Evolutionary conservation across 345 rosid species (phyloP), one percentile per base, ranked within the genome.

Genomic region (Iberis pinnata): DNA sequence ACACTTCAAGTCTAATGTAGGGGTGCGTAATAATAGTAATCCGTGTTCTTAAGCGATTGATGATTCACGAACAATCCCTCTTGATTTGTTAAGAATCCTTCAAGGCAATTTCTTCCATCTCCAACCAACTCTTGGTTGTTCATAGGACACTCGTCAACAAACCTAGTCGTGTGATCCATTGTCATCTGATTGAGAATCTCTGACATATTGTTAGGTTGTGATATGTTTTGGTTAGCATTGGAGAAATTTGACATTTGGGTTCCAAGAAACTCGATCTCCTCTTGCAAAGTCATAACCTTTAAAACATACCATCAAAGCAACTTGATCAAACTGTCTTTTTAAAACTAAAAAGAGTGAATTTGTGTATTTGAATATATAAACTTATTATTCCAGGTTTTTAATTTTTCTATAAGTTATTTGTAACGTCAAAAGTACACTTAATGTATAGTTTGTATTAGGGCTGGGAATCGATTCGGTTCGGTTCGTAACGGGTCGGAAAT

Each of bases 231-330:
- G 14, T 14, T 15, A 36, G 70, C 7, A 59, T 43, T 14, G 1
- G 64, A 43, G 11, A 50, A 58, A 7, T 51, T 58, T 12, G 35
- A 31, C 53, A 65, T 51, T 8, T 51, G 70, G 15, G 42, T 35
- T 24, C 54, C 64, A 0, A 65, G 70, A 58, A 65, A 52, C 12
- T 58, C 64, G 0, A 65, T 44, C 35, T 65, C 60, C 16, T 43
- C 70, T 65, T 65, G 70, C 54, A 65, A 58, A 14, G n/a, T 36
- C 60, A 38, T 44, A 8, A 65, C 64, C 70, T 48, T 8, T 11
- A 50, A 54, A 63, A 8, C 43, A 35, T 13, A 36, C n/a, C 9
- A 17, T 9, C 19, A 6, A 22, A 22, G 25, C 25, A 22, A 22
- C 3, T 6, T n/a, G n/a, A 22, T 22, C 25, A 22, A 22, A 22